phyloP scores from a whole-genome alignment of 2,329 filamentous ascomycete genomes.

The Colletotrichum lupini region DNA sequence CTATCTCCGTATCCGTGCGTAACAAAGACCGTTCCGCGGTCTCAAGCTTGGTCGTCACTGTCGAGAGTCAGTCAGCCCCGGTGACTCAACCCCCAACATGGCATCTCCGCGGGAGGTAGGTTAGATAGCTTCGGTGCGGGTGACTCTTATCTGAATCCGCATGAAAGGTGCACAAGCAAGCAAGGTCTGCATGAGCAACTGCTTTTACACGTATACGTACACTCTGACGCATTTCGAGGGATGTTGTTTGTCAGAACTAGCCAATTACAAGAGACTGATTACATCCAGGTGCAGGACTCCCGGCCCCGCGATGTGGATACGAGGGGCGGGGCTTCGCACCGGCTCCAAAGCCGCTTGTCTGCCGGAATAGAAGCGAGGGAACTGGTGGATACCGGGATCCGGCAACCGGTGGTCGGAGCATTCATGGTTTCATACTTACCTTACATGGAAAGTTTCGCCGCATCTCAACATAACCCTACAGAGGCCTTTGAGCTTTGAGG shows the following conservation, averaged over 20 bases:
- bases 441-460: neutral
- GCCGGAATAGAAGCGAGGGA: no score
- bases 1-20: rapidly evolving
- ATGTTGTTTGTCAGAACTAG: neutral
- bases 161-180: neutral
- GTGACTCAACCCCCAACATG: neutral
- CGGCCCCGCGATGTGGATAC: neutral
- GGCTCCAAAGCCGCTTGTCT: no score
- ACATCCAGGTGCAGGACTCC: neutral
- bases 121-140: neutral
- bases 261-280: neutral
- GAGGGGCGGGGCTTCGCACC: neutral
- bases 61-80: neutral
- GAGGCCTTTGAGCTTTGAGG: no score
- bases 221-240: neutral
- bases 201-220: neutral
- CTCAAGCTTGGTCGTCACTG: neutral
- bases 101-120: neutral
- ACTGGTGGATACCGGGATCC: neutral
- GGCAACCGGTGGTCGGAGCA: neutral
- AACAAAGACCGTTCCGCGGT: neutral
- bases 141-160: neutral
- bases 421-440: neutral
- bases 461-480: no score
- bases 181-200: neutral